Evolutionary conservation across 2,329 filamentous ascomycete genomes (phyloP).

Genomic region (Sclerotinia nivalis): DNA sequence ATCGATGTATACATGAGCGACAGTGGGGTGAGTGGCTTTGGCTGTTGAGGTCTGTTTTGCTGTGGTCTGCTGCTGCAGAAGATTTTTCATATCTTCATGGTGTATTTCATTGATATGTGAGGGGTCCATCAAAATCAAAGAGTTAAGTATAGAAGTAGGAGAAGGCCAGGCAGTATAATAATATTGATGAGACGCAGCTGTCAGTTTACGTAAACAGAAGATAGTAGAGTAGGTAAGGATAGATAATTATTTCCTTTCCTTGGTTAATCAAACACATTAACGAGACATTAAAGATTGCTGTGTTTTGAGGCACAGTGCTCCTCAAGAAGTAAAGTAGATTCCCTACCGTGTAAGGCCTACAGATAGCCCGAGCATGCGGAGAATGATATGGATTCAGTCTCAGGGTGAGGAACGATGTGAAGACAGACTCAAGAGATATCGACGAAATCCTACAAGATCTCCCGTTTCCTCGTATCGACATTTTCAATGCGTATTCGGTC

Average conservation of each 20-base stretch:
- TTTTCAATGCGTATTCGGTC: background rate
- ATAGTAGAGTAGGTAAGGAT: background rate
- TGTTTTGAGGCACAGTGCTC: background rate
- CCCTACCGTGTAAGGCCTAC: background rate
- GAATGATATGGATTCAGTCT: background rate
- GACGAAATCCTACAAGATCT: constrained; percentile 1
- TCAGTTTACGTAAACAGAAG: background rate
- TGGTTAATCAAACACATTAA: background rate
- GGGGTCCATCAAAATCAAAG: background rate
- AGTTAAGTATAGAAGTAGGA: background rate
- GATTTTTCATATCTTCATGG: no score
- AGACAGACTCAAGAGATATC: background rate
- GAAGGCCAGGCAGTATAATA: background rate
- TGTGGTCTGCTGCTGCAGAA: no score
- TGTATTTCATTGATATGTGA: no score
- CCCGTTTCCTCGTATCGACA: background rate
- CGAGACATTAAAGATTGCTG: background rate
- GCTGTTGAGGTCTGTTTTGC: no score
- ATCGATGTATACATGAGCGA: background rate
- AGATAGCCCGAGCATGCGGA: background rate
- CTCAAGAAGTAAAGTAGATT: background rate
- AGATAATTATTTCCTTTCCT: background rate
- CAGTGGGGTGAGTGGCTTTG: background rate
- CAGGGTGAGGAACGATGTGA: background rate
- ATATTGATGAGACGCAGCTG: background rate